Base-by-base conservation (phyloP, 768 basidiomycete genomes). In the Collybia nuda region DNA sequence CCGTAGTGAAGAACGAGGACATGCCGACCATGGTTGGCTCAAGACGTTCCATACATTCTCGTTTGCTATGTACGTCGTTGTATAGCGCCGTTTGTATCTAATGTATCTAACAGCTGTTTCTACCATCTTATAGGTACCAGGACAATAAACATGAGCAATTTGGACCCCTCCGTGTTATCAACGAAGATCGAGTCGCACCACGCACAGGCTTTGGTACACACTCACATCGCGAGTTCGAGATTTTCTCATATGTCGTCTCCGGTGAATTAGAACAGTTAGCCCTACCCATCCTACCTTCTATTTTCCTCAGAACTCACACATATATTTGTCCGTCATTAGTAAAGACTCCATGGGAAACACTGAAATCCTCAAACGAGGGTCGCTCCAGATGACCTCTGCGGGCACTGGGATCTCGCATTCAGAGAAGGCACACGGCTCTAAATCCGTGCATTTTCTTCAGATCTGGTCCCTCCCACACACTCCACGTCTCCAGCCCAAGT, bases 331-430 rank as follows among this genome's bases (percentile, higher is more conserved):
- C 22, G 12, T 39, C 43, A 48, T 8, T 51, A 92, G 93, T 71
- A 80, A 87, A 67, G 96, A 98, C 69, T 90, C 86, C 5, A 90
- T 97, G 88, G 86, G 87, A 35, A 96, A 96, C 70, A 79, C 80
- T 47, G 96, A 98, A 66, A 76, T 94, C 51, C 81, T 98, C 63
- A 85, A 85, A 64, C 84, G 93, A 14, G 96, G 96, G 1, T 88
- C 93, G 58, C 58, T 98, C 26, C 95, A 98, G 66, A 82, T 97
- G 71, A 94, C 94, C 2, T 92, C 88, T 1, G 85, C 95, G 0
- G 95, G 95, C 8, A 94, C 88, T 0, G 96, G 96, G 3, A 96
- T 98, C 60, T 77, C 84, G 0, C 95, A 98, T 67, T 86, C 85
- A 24, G 78, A 81, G 62, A 77, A 78, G 40, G 67, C 74, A 1